Percentiles rank a stretch among this genome's conserved stretches.
phyloP scores from a whole-genome alignment of 176 grass and related monocot species.

The Triticum dicoccoides region DNA sequence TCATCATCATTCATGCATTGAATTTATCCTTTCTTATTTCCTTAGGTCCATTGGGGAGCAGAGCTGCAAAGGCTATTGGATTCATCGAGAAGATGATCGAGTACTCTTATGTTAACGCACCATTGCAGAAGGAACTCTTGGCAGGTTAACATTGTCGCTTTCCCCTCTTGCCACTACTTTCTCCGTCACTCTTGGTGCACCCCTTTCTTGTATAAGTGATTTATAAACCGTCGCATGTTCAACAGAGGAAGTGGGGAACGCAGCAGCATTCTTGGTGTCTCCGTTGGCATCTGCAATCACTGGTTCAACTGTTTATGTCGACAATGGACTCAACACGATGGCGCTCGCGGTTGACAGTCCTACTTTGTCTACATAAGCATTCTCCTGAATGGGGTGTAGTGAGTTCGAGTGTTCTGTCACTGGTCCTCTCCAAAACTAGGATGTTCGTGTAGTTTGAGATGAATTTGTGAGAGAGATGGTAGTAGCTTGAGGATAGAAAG shows the following conservation, averaged over 20 bases:
- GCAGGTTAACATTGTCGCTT: slow-evolving; percentile 41
- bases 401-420: neutral
- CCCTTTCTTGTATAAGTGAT: neutral
- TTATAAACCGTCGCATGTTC: neutral
- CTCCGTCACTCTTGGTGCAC: neutral
- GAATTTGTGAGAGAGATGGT: neutral
- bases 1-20: neutral
- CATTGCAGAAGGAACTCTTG: slow-evolving; percentile 78
- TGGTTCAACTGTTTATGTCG: slow-evolving; percentile 78
- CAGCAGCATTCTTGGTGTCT: slow-evolving; percentile 72
- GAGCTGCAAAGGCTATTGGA: slow-evolving; percentile 85
- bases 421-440: neutral
- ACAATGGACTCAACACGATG: slow-evolving; percentile 92
- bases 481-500: neutral
- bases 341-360: slow-evolving; percentile 70
- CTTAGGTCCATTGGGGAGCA: slow-evolving; percentile 81
- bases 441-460: neutral
- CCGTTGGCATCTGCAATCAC: slow-evolving; percentile 82
- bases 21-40: neutral
- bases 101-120: slow-evolving; percentile 76
- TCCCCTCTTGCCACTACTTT: neutral
- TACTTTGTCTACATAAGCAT: slow-evolving; percentile 30
- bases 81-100: slow-evolving; percentile 94
- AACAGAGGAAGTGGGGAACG: slow-evolving; percentile 81
- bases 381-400: neutral